These are phyloP conservation scores for Trametes sanguinea DNA, from an alignment of 768 basidiomycete genomes.

Conservation along the genomic window DNA sequence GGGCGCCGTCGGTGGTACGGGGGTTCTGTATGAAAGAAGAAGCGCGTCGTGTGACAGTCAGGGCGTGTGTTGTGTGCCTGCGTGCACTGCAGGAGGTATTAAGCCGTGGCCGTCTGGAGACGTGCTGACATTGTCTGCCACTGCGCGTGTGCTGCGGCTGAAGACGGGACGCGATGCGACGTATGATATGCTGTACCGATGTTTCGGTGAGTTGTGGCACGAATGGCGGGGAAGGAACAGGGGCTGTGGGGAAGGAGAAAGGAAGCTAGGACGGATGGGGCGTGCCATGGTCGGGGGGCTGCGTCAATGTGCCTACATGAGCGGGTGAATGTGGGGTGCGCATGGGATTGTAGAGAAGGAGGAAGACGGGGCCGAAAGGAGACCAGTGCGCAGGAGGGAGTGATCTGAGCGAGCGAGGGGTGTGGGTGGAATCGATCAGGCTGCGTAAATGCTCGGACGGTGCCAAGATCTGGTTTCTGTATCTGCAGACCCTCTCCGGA, in stretches of 20 bases:
- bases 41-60: slow-evolving; percentile 14
- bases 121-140: background rate
- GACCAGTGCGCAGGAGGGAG: slow-evolving; percentile 13
- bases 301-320: background rate
- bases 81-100: background rate
- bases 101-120: background rate
- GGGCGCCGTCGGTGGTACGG: background rate
- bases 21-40: slow-evolving; percentile 22
- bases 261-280: background rate
- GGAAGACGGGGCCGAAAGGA: slow-evolving; percentile 21
- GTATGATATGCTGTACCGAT: background rate
- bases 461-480: slow-evolving; percentile 23
- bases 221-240: background rate
- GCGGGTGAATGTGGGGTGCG: no score
- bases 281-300: background rate
- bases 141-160: background rate
- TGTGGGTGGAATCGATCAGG: slow-evolving; percentile 28
- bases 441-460: slow-evolving; percentile 24
- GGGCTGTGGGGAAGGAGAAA: background rate
- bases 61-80: background rate
- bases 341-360: no score
- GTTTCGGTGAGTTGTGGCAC: background rate
- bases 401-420: slow-evolving; percentile 19
- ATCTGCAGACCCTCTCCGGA: slow-evolving; percentile 13
- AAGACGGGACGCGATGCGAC: no score